Evolutionary conservation across 768 basidiomycete genomes (phyloP).

Genomic region (Rubroboletus satanas): DNA sequence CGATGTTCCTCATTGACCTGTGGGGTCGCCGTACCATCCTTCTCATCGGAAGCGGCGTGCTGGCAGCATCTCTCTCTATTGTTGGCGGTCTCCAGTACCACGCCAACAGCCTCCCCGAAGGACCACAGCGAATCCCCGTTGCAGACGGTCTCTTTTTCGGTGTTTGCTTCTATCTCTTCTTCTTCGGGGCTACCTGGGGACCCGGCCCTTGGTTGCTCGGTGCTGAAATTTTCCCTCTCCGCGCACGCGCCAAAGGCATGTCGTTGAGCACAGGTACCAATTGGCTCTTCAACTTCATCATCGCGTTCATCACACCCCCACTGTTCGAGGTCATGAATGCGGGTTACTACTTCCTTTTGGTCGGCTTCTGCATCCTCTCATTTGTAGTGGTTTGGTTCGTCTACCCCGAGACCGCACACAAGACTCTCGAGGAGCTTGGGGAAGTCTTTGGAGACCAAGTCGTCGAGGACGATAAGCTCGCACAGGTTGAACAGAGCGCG

Average conservation of each 20-base stretch:
- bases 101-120: constrained; percentile 38
- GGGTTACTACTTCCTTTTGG: constrained; percentile 50
- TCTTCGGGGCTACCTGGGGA: constrained; percentile 56
- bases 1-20: constrained; percentile 50
- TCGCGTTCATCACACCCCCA: constrained; percentile 53
- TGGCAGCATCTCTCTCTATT: constrained; percentile 44
- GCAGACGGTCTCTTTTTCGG: constrained; percentile 39
- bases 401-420: constrained; percentile 47
- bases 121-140: constrained; percentile 27
- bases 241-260: constrained; percentile 39
- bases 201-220: constrained; percentile 52
- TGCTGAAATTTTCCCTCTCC: constrained; percentile 47
- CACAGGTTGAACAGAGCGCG: constrained; percentile 17
- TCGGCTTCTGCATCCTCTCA: constrained; percentile 44
- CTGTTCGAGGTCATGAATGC: constrained; percentile 49
- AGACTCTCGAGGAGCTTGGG: constrained; percentile 48
- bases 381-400: constrained; percentile 44
- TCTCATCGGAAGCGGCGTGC: constrained; percentile 40
- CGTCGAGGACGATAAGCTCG: constrained; percentile 21
- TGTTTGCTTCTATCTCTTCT: constrained; percentile 56
- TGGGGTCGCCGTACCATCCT: constrained; percentile 52
- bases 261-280: constrained; percentile 34
- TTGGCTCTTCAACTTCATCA: constrained; percentile 36
- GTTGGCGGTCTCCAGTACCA: constrained; percentile 51
- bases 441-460: constrained; percentile 44